phyloP scores from a whole-genome alignment of 2,329 filamentous ascomycete species.

The Fusarium duplospermum region DNA sequence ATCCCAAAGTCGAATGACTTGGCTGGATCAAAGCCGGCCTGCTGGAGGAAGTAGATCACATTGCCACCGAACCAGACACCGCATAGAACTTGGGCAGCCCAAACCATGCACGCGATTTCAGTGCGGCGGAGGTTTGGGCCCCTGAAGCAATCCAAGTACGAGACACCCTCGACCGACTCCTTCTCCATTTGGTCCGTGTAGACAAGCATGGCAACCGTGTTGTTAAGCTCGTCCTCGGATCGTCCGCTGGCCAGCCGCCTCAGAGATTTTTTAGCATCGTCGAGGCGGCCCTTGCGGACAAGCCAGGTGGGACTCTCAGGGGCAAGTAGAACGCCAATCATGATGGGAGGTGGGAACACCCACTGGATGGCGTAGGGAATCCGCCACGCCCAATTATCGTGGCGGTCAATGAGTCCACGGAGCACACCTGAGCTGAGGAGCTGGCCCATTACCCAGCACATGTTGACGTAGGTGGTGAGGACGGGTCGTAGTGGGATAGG shows the following conservation, averaged over 20 bases:
- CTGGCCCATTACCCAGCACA: neutral
- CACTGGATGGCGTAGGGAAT: neutral
- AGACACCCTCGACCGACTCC: neutral
- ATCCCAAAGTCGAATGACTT: neutral
- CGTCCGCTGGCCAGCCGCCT: neutral
- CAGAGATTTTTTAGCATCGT: neutral
- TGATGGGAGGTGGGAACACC: neutral
- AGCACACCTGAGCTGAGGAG: neutral
- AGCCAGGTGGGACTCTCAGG: neutral
- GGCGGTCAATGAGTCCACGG: neutral
- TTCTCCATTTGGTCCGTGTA: neutral
- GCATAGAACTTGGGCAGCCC: neutral
- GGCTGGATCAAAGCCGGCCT: neutral
- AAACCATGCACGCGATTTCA: neutral
- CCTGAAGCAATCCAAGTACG: neutral
- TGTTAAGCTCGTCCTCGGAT: neutral
- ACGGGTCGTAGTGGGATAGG: neutral
- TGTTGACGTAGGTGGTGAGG: neutral
- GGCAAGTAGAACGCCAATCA: neutral
- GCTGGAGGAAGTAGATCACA: neutral
- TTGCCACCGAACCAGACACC: neutral
- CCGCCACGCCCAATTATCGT: neutral
- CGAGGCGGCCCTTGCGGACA: neutral
- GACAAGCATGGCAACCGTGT: neutral
- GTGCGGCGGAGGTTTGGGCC: neutral